Evolutionary conservation across 2,329 filamentous ascomycete species (phyloP), one percentile per base, ranked within the genome.

Genomic region (Aschersonia sp.): DNA sequence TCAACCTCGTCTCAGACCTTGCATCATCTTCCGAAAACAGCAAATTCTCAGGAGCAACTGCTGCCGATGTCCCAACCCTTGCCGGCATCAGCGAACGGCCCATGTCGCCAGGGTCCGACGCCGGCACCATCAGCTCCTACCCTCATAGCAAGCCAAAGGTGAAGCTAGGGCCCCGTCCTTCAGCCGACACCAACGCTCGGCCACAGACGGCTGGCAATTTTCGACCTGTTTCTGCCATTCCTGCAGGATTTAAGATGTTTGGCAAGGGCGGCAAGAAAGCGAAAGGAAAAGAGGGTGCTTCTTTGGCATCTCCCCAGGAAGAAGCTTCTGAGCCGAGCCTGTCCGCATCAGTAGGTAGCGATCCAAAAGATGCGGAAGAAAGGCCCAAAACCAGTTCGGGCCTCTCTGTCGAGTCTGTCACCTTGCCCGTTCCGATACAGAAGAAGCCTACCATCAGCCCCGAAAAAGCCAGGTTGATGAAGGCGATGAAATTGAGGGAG

Each of bases 391-490:
- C 67, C 8, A 72, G 69, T 56, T 71, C 72, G 29, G 67, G 67
- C 32, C 8, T 59, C 66, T 30, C 66, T 69, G 39, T 59, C 41
- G 69, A 69, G 50, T 63, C 67, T 22, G 54, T 60, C 39, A 52
- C 62, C 32, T 60, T 65, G 32, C 58, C 64, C 4, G 53, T 69
- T 48, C 68, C 71, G 11, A 59, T 73, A 55, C 64, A 70, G 5
- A 54, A 56, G 39, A 68, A 67, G 55, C 64, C 66, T 63, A 56
- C 71, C 62, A 83, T 94, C 57, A 87, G 87, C 1, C 86, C 87
- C 1, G 92, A 98, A 63, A 97, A 94, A 67, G 80, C 86, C 51
- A 77, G 92, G 47, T 70, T 98, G 52, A 89, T 95, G 86, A 95
- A 94, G 67, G 92, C 92, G 6, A 75, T 95, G 67, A 85, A 95